Evolutionary conservation across 441 rosid species (phyloP).

Genomic region (Pelargonium myrrhifolium): DNA sequence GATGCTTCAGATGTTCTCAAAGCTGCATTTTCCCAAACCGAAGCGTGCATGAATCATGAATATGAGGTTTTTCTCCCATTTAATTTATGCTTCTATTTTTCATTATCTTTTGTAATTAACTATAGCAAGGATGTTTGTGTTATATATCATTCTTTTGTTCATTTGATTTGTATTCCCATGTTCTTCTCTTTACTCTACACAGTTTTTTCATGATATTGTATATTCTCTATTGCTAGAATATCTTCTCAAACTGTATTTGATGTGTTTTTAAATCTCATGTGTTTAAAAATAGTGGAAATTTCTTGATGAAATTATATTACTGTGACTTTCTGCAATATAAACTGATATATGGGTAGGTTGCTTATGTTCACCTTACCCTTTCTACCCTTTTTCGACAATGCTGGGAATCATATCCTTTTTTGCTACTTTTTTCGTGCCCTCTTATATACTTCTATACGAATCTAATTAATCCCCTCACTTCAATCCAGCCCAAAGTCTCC

Average conservation of each 20-base stretch:
- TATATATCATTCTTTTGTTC: constrained; percentile 6
- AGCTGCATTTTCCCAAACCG: constrained; percentile 69
- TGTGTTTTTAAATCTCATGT: not conserved
- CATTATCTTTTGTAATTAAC: constrained; percentile 7
- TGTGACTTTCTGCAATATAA: not conserved
- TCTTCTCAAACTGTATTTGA: not conserved
- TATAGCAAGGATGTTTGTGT: not conserved
- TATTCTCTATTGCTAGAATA: not conserved
- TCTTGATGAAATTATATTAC: no score
- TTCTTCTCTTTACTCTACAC: not conserved
- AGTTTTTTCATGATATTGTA: not conserved
- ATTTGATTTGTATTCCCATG: not conserved
- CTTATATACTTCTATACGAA: not conserved
- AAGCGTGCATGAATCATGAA: constrained; percentile 62
- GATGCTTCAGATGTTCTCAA: constrained; percentile 86
- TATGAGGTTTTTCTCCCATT: constrained; percentile 67
- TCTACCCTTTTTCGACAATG: not conserved
- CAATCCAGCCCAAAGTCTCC: no score
- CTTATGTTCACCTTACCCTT: not conserved
- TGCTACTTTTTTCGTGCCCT: not conserved
- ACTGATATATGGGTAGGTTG: not conserved
- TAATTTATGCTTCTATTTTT: constrained; percentile 11
- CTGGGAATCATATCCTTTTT: no score
- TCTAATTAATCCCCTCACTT: not conserved
- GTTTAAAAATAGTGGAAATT: not conserved